Evolutionary conservation across 257 asterid genomes (phyloP).

Genomic region (Penstemon barbatus): DNA sequence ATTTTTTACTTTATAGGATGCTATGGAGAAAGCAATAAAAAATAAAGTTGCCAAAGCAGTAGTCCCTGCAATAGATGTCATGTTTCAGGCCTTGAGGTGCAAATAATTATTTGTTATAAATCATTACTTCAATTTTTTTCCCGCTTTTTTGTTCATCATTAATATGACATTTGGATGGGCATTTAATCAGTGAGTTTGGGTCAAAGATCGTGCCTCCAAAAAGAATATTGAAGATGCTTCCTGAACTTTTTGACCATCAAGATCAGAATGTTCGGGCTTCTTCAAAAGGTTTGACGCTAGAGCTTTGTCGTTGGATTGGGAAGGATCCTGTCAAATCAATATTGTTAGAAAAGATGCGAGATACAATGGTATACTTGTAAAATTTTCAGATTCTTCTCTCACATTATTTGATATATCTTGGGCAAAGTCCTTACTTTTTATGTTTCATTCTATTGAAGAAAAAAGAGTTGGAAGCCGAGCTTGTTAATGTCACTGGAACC

Average conservation of each 20-base stretch:
- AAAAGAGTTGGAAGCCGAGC: constrained; percentile 98
- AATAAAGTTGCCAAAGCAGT: constrained; percentile 97
- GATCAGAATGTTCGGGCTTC: constrained; percentile 99
- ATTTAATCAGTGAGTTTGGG: constrained; percentile 86
- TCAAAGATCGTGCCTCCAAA: constrained; percentile 91
- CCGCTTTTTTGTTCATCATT: constrained; percentile 26
- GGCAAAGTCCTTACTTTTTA: constrained; percentile 16
- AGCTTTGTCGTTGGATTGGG: constrained; percentile 99
- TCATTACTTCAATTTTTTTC: constrained; percentile 1
- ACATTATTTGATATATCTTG: not conserved
- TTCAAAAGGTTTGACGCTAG: constrained; percentile 91
- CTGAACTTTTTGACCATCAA: constrained; percentile 98
- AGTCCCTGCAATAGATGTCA: constrained; percentile 99
- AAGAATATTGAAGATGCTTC: constrained; percentile 98
- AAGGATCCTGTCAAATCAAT: constrained; percentile 96
- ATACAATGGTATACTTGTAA: constrained; percentile 78
- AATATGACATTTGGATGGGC: constrained; percentile 34
- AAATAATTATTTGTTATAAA: constrained; percentile 22
- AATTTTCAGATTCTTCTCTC: not conserved
- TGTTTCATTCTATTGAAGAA: constrained; percentile 49
- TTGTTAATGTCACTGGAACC: constrained; percentile 78
- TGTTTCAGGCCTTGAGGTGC: constrained; percentile 99
- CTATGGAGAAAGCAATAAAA: constrained; percentile 98
- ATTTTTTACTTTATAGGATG: constrained; percentile 63
- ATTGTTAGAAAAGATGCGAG: constrained; percentile 97